These are phyloP conservation scores for Quercus lobata DNA, from an alignment of 331 rosid species.

Conservation along the genomic window DNA sequence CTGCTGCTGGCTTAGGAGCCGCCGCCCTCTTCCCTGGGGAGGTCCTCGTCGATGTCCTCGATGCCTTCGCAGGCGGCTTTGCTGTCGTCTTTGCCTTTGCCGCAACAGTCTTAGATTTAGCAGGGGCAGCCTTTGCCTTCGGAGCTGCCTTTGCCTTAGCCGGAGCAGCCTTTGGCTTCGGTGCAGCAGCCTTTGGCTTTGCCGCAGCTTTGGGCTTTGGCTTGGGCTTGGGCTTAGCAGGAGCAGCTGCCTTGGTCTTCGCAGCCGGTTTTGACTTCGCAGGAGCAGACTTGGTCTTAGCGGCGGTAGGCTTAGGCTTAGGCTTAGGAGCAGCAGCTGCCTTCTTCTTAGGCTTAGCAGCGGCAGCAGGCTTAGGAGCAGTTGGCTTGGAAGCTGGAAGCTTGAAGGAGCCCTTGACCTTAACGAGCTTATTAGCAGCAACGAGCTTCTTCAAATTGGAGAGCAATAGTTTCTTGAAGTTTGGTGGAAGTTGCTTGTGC, in stretches of 20 bases:
- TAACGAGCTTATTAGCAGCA: conserved; percentile 52
- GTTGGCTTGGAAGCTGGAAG: conserved; percentile 32
- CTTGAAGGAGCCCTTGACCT: conserved; percentile 69
- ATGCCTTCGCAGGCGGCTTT: neutral
- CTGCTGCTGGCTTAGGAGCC: neutral
- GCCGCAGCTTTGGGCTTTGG: conserved; percentile 13
- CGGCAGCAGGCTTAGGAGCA: conserved; percentile 3
- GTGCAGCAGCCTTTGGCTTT: conserved; percentile 24
- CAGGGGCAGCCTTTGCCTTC: conserved; percentile 28
- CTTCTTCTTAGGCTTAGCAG: conserved; percentile 39
- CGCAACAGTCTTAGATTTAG: conserved; percentile 32
- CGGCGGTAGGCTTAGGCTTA: conserved; percentile 15
- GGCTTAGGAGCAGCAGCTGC: conserved; percentile 29
- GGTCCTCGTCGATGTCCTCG: conserved; percentile 7
- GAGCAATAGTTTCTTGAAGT: conserved; percentile 68
- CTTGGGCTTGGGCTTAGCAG: conserved; percentile 6
- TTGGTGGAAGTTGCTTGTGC: conserved; percentile 62
- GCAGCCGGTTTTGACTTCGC: conserved; percentile 26
- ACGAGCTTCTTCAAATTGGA: conserved; percentile 79
- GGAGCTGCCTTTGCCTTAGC: conserved; percentile 34
- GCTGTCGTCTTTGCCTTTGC: conserved; percentile 32
- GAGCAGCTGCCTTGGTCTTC: conserved; percentile 16
- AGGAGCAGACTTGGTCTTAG: conserved; percentile 14
- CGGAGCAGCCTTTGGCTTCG: conserved; percentile 34
- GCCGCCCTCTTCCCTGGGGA: conserved; percentile 23